Conservation (phyloP, 2,329 filamentous ascomycete species). For the Stachybotrys chartarum region DNA sequence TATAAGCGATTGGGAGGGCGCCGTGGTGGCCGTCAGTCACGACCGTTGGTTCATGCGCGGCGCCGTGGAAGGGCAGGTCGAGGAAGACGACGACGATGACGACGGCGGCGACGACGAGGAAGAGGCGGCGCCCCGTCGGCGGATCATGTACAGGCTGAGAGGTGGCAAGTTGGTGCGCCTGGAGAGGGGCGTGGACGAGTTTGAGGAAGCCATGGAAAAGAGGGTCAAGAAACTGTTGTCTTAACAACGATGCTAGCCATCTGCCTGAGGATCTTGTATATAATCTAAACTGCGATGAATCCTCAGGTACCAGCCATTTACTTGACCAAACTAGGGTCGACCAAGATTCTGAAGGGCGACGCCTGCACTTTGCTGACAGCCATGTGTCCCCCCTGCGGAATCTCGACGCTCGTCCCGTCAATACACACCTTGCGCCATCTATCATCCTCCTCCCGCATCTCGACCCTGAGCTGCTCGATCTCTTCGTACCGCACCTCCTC, state of each 20-base stretch:
- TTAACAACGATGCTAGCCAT: neutral
- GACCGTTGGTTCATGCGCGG: constrained; percentile 75
- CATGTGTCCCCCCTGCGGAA: constrained; percentile 66
- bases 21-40: constrained; percentile 71
- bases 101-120: constrained; percentile 31
- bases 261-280: too few relatives aligned
- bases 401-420: constrained; percentile 79
- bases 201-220: constrained; percentile 57
- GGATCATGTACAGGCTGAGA: constrained; percentile 54
- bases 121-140: constrained; percentile 31
- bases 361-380: constrained; percentile 46
- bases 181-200: constrained; percentile 55
- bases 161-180: constrained; percentile 48
- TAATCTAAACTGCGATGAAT: neutral
- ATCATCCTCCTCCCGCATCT: constrained; percentile 58
- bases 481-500: constrained; percentile 65
- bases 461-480: constrained; percentile 60
- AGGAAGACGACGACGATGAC: constrained; percentile 30
- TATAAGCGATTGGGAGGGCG: constrained; percentile 62
- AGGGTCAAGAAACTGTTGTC: constrained; percentile 39
- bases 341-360: constrained; percentile 36
- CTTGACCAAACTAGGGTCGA: constrained; percentile 20
- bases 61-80: constrained; percentile 43
- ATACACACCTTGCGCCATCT: constrained; percentile 82
- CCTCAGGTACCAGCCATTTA: neutral